These are phyloP conservation scores for Plantago major DNA, from an alignment of 257 asterid genomes.

Conservation along the genomic window DNA sequence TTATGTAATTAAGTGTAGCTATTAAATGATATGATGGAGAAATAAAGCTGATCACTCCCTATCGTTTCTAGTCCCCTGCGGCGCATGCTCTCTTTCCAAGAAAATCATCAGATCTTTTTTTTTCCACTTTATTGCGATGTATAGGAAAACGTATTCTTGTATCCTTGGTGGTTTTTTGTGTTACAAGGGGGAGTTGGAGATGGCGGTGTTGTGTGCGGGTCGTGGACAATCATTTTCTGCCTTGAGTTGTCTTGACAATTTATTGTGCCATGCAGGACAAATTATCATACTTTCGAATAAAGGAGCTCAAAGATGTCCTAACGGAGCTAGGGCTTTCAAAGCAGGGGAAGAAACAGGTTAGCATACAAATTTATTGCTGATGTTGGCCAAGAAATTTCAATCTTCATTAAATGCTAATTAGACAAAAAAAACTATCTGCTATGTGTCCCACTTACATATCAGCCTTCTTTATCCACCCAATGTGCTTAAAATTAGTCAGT, in stretches of 20 bases:
- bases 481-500: too few species aligned
- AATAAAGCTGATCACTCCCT: not conserved
- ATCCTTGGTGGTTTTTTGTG: too few species aligned
- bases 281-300: conserved; percentile 75
- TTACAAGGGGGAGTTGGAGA: not conserved
- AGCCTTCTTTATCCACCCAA: not conserved
- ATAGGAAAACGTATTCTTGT: too few species aligned
- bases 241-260: not conserved
- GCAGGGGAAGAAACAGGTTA: conserved; percentile 99
- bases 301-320: conserved; percentile 96
- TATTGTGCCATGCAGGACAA: conserved; percentile 57
- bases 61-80: not conserved
- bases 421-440: not conserved
- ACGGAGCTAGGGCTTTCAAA: conserved; percentile 83
- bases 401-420: not conserved
- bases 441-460: not conserved
- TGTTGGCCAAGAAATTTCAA: conserved; percentile 1
- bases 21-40: not conserved
- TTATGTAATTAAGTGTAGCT: not conserved
- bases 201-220: not conserved
- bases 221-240: not conserved
- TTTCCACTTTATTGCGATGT: too few species aligned
- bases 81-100: too few species aligned
- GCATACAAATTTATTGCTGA: conserved; percentile 11
- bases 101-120: too few species aligned